Percentiles rank a stretch among this genome's conserved stretches.
phyloP scores from a whole-genome alignment of 192 early-diverging fungal genomes.

The Umbelopsis vinacea region DNA sequence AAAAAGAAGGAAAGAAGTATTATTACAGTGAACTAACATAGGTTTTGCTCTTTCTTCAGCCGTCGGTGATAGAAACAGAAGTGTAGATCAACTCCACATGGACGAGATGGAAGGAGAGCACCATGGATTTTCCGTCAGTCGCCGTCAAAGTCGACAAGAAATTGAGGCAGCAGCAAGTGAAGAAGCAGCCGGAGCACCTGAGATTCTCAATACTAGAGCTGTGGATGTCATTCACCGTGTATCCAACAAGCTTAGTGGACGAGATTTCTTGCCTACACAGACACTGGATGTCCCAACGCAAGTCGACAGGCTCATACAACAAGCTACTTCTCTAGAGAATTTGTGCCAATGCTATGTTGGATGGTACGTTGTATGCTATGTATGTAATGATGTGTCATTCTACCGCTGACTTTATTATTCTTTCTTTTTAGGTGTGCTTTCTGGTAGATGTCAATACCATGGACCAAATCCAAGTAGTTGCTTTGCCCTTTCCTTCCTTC shows the following conservation, averaged over 20 bases:
- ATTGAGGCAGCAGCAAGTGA: constrained; percentile 44
- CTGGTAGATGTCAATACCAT: constrained; percentile 38
- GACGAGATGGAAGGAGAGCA: constrained; percentile 40
- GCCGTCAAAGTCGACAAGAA: constrained; percentile 46
- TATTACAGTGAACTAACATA: not conserved
- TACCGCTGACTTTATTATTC: not conserved
- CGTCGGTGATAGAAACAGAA: constrained; percentile 32
- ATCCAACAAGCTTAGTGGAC: constrained; percentile 91
- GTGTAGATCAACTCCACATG: constrained; percentile 30
- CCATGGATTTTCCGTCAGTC: constrained; percentile 41
- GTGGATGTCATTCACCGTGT: constrained; percentile 87
- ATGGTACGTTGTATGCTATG: constrained; percentile 48
- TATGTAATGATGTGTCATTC: not conserved
- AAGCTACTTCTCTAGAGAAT: constrained; percentile 91
- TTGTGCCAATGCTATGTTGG: constrained; percentile 78
- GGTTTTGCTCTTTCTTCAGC: not conserved
- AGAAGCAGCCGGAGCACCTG: constrained; percentile 48
- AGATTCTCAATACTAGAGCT: constrained; percentile 73
- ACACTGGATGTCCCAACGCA: constrained; percentile 82
- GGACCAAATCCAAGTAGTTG: not conserved
- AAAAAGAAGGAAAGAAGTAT: too few species aligned
- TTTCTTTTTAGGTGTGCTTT: constrained; percentile 38
- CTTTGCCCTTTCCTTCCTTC: not conserved
- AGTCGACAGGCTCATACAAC: constrained; percentile 86
- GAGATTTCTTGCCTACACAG: constrained; percentile 86